Evolutionary conservation across 192 early-diverging fungal genomes (phyloP), one percentile per base, ranked within the genome.

Genomic region (Umbelopsis sp.): DNA sequence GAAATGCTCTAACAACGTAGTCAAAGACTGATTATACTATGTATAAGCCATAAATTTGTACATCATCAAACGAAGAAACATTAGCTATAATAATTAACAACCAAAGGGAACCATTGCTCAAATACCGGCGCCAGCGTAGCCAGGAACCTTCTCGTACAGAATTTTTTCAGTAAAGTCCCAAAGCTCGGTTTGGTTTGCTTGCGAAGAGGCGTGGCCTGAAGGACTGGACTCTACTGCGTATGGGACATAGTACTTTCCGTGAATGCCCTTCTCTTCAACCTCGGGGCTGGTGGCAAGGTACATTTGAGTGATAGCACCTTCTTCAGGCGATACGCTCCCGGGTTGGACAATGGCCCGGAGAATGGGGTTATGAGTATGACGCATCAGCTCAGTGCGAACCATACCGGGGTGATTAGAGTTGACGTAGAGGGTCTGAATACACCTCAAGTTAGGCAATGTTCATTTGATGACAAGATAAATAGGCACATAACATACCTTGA

Each of bases 221-320:
- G 52, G 52, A 1, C 3, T 1, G 2, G 52, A 1, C 11, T 54
- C 52, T n/a, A 25, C 52, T 8, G 22, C 52, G 25, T 54, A 54
- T 54, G 52, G 52, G 25, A 69, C 44, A 47, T 45, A 77, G 36
- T 76, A 76, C 70, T 65, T 65, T 22, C 76, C 76, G 31, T 70
- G 26, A 22, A 73, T 50, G 20, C 66, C 52, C 21, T 81, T 81
- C 12, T 82, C 71, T 50, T 82, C 73, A 65, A 85, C 77, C 56
- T 85, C 76, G 4, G 81, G 81, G 31, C 76, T 79, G 2, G 81
- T 72, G 14, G 83, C 81, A 72, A 73, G 71, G 49, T 85, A 85
- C 20, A 83, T 43, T 45, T 72, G 73, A 1, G 74, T 81, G 25
- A 78, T 22, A 0, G 83, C 81, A 7, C 83, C 83, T 26, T 77